These are phyloP conservation scores for Choiromyces venosus DNA, from an alignment of 495 filamentous ascomycete genomes.

Conservation along the genomic window DNA sequence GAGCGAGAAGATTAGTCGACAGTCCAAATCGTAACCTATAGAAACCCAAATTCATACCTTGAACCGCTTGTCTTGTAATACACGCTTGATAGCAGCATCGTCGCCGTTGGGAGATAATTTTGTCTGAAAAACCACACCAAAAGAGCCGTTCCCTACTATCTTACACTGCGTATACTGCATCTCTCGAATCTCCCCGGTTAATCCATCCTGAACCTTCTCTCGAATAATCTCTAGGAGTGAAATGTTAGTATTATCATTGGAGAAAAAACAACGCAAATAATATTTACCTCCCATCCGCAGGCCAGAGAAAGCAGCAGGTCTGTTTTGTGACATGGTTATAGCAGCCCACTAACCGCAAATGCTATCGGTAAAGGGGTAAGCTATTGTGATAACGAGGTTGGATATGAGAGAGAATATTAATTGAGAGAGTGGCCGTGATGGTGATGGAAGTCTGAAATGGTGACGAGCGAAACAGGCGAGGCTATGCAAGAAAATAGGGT, in stretches of 20 bases:
- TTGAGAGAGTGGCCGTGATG: conserved; percentile 29
- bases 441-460: conserved; percentile 20
- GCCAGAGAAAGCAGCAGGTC: conserved; percentile 67
- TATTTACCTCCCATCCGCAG: conserved; percentile 78
- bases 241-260: conserved; percentile 29
- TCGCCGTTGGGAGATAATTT: conserved; percentile 95
- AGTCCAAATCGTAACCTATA: conserved; percentile 14
- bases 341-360: conserved; percentile 32
- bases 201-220: conserved; percentile 97
- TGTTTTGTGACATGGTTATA: conserved; percentile 44
- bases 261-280: conserved; percentile 10
- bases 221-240: conserved; percentile 77
- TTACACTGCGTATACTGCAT: conserved; percentile 99
- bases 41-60: conserved; percentile 59
- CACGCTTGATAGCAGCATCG: conserved; percentile 97
- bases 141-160: conserved; percentile 99
- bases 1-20: conserved; percentile 42
- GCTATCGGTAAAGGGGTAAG: conserved; percentile 27
- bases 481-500: conserved; percentile 24
- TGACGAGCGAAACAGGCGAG: conserved; percentile 19
- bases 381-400: conserved; percentile 4
- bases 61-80: conserved; percentile 97
- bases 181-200: conserved; percentile 91
- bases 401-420: conserved; percentile 22
- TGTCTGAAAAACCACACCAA: conserved; percentile 97